Base-by-base conservation (phyloP, 2,329 filamentous ascomycete genomes). In the Aspergillus novofumigatus region DNA sequence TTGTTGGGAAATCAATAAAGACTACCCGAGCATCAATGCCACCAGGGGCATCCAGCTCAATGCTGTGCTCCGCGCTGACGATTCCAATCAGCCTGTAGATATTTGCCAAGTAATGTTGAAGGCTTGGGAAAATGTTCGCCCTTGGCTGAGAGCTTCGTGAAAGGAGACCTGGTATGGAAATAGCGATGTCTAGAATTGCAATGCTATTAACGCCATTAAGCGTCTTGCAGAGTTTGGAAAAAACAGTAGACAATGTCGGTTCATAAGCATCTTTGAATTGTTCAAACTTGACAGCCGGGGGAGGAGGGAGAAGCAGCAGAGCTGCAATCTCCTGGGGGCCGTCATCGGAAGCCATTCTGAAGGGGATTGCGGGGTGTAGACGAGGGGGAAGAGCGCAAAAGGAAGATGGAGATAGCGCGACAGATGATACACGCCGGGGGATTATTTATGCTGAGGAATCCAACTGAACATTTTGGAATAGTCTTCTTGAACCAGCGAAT, bases 81-180 rank as follows among this genome's bases (percentile, higher is more conserved):
- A 86, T 77, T 35, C 88, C 88, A 55, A 94, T 78, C 51, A 97
- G 81, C 66, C 86, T 86, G 79, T 97, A 97, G 25, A 95, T 70
- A 26, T 84, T 83, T 2, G 89, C 89, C 23, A 97, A 76, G 4
- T 93, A 79, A n/a, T 82, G 80, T 72, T 96, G 91, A 0, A 86
- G 83, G n/a, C 81, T 75, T 35, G 80, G 69, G 82, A 92, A 96
- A 20, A 83, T 77, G 49, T 83, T 76, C 25, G 81, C 78, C 64
- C 83, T 81, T 49, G 82, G 78, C 29, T 75, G 73, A 23, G 76
- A 74, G 25, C 78, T 76, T 32, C 75, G 75, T 21, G 83, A 80
- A 49, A 80, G 75, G 11, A 92, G 79, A 52, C 88, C 78, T 2
- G 87, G 84, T 50, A 83, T 83, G 2, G 83, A 81, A 41, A 95